These are phyloP conservation scores for Kodamaea laetipori DNA, from an alignment of 805 yeast species.

Conservation along the genomic window DNA sequence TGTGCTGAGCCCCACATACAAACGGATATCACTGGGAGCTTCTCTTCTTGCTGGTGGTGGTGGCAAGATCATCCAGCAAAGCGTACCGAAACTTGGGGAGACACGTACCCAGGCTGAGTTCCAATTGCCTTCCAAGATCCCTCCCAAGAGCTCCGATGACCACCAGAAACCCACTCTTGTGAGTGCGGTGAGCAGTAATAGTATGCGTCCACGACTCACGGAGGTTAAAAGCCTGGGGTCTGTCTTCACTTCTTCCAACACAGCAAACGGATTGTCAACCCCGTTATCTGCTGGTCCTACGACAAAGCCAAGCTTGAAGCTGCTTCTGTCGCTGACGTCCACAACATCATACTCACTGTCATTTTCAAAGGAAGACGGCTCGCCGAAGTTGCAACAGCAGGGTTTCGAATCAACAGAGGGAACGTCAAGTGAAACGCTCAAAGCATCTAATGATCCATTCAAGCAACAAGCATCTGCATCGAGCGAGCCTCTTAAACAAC, in stretches of 20 bases:
- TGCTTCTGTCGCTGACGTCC: conserved; percentile 8
- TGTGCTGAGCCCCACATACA: conserved; percentile 18
- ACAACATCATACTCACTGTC: conserved; percentile 8
- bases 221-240: conserved; percentile 23
- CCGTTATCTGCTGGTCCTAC: conserved; percentile 11
- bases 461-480: conserved; percentile 9
- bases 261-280: conserved; percentile 2
- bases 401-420: conserved; percentile 1
- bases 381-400: conserved; percentile 8
- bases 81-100: conserved; percentile 22
- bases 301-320: conserved; percentile 10
- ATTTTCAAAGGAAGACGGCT: conserved; percentile 10
- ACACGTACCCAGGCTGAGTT: conserved; percentile 18
- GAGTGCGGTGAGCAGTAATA: background rate
- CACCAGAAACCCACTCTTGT: conserved; percentile 1
- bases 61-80: conserved; percentile 39
- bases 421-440: conserved; percentile 9
- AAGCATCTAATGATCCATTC: conserved; percentile 15
- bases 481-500: conserved; percentile 74
- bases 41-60: conserved; percentile 41
- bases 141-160: conserved; percentile 9
- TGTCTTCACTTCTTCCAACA: conserved; percentile 11
- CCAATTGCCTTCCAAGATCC: conserved; percentile 16
- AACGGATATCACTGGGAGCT: conserved; percentile 34
- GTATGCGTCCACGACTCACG: conserved; percentile 25